Evolutionary conservation across 495 filamentous ascomycete genomes (phyloP), one percentile per base, ranked within the genome.

Genomic region (Aspergillus kassunensis): DNA sequence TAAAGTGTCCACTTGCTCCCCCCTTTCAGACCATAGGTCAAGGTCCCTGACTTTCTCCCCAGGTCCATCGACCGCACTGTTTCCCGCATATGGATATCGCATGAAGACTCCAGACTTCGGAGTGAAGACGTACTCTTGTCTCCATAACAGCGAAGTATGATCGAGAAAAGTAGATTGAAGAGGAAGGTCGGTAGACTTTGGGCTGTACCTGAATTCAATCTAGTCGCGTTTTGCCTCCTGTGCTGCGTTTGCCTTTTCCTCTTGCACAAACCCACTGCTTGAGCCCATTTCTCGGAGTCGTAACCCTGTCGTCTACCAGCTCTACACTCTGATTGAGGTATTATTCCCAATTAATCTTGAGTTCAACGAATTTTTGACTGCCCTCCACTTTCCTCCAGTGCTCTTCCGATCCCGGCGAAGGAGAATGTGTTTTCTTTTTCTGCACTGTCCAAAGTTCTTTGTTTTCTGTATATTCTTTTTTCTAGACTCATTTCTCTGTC

Each of bases 341-440:
- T 18, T 46, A n/a, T 50, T 30, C 13, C 30, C 9, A 3, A 11
- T 33, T n/a, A 11, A 11, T 33, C 30, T 33, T 33, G 30, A 33
- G 4, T 48, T 48, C 11, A 27, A 4, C 24, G 9, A 27, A 27
- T 27, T 40, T 41, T 18, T 33, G 23, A 20, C n/a, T 12, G 10
- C 18, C 37, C 47, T 56, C 42, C 46, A 30, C 34, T 40, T 36
- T 47, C 24, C 18, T 23, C 6, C 12, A 23, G 30, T 16, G 43
- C 49, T 50, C 30, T 52, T 66, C 61, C 63, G 61, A 66, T 68
- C 52, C 52, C 67, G 65, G 64, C 60, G 62, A 11, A 33, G 4
- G 30, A 9, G 47, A 45, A 52, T 52, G 51, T 55, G 19, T 54
- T 49, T 37, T 27, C 21, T 50, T 35, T 61, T 62, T 64, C 23